Evolutionary conservation across 2,329 filamentous ascomycete genomes (phyloP).

Genomic region (Aspergillus cejpii): DNA sequence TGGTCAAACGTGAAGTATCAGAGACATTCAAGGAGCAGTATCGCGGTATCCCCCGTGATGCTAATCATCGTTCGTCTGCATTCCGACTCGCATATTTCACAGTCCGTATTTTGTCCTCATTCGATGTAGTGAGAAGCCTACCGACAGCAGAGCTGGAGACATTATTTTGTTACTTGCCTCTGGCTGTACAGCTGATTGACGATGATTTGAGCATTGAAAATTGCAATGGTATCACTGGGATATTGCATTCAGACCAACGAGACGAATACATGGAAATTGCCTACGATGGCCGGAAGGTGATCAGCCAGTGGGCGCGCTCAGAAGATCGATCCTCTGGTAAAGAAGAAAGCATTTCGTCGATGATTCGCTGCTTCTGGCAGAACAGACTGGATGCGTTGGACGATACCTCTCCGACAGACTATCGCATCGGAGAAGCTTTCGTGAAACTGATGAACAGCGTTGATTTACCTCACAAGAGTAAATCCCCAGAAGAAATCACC

Average conservation of each 20-base stretch:
- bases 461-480: conserved; percentile 22
- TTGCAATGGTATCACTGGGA: conserved; percentile 49
- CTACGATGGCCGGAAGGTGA: conserved; percentile 44
- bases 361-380: conserved; percentile 31
- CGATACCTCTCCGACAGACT: conserved; percentile 29
- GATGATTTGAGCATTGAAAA: conserved; percentile 54
- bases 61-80: conserved; percentile 63
- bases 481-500: conserved; percentile 27
- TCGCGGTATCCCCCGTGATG: conserved; percentile 51
- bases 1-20: conserved; percentile 44
- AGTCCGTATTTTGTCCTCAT: conserved; percentile 49
- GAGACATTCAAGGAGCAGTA: conserved; percentile 19
- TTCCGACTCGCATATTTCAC: conserved; percentile 70
- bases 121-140: conserved; percentile 30
- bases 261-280: conserved; percentile 50
- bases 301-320: conserved; percentile 41
- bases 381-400: conserved; percentile 27
- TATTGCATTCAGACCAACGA: conserved; percentile 45
- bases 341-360: conserved; percentile 20
- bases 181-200: conserved; percentile 52
- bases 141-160: conserved; percentile 30
- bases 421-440: conserved; percentile 38
- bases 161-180: conserved; percentile 47
- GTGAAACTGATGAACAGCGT: conserved; percentile 34
- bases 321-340: conserved; percentile 13